Evolutionary conservation across 768 basidiomycete genomes (phyloP), one percentile per base, ranked within the genome.

Genomic region (Dendrothele bispora): DNA sequence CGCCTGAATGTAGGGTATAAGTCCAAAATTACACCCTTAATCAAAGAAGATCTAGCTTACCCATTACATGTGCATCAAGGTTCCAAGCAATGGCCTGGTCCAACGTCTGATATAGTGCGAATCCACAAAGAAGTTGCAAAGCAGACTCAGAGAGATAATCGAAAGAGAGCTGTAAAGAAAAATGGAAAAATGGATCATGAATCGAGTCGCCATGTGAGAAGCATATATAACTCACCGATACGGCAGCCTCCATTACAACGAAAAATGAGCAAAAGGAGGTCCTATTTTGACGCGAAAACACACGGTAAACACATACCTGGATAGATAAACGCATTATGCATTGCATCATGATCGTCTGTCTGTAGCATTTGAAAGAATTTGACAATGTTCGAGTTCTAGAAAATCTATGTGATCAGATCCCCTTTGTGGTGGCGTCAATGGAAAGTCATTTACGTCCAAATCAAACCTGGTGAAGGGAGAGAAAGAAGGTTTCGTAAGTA

Each of bases 161-260:
- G 21, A 2, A 14, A 26, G 12, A 20, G 21, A 18, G 14, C 79
- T 36, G 17, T 28, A 56, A 64, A 78, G 50, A 80, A 78, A 2
- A 58, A 63, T 65, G 5, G 59, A 61, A 21, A 64, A 37, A 27
- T 59, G 74, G 2, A 76, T 64, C 55, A 56, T 57, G 3, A 75
- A 39, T 0, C 77, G 79, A 2, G 78, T 78, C 3, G 74, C 78
- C 15, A 80, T 66, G 49, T 76, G 55, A 0, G 79, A 79, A 7
- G 69, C 63, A 6, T 78, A 71, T 74, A 43, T 84, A 84, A 1
- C 83, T 84, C 79, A 3, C 82, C 82, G 37, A 84, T 83, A 5
- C 83, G 42, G 79, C 82, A 21, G 82, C 75, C 74, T 53, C 72
- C 75, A 78, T 48, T 15, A 25, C n/a, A n/a, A n/a, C n/a, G n/a